phyloP scores from a whole-genome alignment of 2,329 filamentous ascomycete species.

The Zymoseptoria passerinii region DNA sequence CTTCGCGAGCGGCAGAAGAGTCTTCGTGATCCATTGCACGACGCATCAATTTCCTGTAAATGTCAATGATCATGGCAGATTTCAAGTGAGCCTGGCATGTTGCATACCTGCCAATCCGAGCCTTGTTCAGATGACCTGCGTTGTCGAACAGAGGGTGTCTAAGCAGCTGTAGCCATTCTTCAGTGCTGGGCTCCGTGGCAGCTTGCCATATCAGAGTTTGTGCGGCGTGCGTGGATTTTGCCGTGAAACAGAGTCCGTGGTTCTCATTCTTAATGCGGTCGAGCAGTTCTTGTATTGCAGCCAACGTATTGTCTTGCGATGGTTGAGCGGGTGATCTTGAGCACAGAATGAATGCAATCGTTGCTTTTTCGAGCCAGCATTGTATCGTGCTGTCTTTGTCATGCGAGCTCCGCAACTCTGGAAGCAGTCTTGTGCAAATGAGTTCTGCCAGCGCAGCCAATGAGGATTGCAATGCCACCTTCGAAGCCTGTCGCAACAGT shows the following conservation, averaged over 20 bases:
- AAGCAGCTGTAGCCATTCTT: constrained; percentile 51
- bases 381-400: constrained; percentile 25
- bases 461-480: constrained; percentile 8
- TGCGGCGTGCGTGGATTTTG: constrained; percentile 56
- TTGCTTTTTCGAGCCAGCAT: constrained; percentile 59
- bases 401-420: constrained; percentile 28
- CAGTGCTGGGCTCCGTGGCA: background rate
- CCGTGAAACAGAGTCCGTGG: constrained; percentile 43
- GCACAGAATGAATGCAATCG: constrained; percentile 63
- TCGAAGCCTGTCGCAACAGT: constrained; percentile 57
- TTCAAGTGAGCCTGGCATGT: constrained; percentile 9
- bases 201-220: constrained; percentile 72
- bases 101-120: constrained; percentile 56
- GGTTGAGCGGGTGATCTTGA: constrained; percentile 39
- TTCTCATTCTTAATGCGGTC: constrained; percentile 39
- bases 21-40: constrained; percentile 57
- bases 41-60: constrained; percentile 65
- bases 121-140: constrained; percentile 56
- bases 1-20: constrained; percentile 44
- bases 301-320: constrained; percentile 21
- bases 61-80: constrained; percentile 16
- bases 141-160: constrained; percentile 59
- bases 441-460: constrained; percentile 52
- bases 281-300: constrained; percentile 36
- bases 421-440: constrained; percentile 48